Percentiles rank a stretch among this genome's conserved stretches.
Conservation (phyloP, 805 yeast species). For the Wickerhamomyces strasburgensis region DNA sequence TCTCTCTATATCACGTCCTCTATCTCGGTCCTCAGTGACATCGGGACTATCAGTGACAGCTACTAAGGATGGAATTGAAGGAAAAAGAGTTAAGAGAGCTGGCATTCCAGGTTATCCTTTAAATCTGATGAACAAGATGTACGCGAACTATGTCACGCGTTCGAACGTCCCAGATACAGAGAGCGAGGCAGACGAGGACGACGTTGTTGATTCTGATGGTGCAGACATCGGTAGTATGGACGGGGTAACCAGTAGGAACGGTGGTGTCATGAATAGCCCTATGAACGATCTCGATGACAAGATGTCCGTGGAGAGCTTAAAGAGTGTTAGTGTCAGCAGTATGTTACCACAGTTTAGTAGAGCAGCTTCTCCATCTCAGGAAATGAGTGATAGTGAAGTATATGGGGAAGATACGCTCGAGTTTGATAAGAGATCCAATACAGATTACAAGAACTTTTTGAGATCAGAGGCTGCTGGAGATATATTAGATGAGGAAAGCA, state of each 20-base stretch:
- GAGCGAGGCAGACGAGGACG: constrained; percentile 3
- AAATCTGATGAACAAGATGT: constrained; percentile 33
- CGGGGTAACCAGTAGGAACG: background rate
- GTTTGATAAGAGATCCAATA: constrained; percentile 15
- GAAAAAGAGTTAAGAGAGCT: constrained; percentile 45
- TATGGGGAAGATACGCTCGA: constrained; percentile 14
- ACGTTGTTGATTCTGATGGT: constrained; percentile 1
- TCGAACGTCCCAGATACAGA: constrained; percentile 2
- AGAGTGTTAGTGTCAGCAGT: constrained; percentile 24
- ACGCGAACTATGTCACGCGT: constrained; percentile 18
- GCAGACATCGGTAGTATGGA: constrained; percentile 1
- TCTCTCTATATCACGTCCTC: constrained; percentile 43
- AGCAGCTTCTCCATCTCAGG: constrained; percentile 8
- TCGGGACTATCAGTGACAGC: constrained; percentile 71
- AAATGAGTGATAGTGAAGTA: constrained; percentile 7
- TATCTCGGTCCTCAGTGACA: constrained; percentile 57
- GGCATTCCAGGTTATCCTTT: constrained; percentile 37
- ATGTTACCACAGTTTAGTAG: constrained; percentile 26
- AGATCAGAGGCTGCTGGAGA: constrained; percentile 1
- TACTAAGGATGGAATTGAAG: constrained; percentile 70
- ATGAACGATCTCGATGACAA: constrained; percentile 11
- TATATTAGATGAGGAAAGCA: background rate
- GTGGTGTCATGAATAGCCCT: background rate
- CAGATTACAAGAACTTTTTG: constrained; percentile 22
- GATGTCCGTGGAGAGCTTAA: constrained; percentile 17